Evolutionary conservation across 192 early-diverging fungal species (phyloP), one percentile per base, ranked within the genome.

Genomic region (Radiomyces spectabilis): DNA sequence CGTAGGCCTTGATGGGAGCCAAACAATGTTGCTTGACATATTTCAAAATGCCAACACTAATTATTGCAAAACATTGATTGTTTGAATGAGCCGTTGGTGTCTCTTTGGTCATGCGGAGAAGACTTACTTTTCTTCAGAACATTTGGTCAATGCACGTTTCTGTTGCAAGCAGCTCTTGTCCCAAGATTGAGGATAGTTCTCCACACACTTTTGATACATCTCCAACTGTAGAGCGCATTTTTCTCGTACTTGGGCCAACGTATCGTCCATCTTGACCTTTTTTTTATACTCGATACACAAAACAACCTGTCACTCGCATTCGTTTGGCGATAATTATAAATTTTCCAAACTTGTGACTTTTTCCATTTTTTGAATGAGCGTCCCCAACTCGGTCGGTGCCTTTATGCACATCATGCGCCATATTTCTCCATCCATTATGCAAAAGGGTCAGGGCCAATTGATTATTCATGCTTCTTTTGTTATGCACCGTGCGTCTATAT

Each of bases 61-160:
- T 41, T 19, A 39, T 19, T 4, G n/a, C n/a, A 40, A 18, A 22
- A 45, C 8, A 24, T 40, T 18, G 35, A 33, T 43, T 30, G 10
- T 18, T 15, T 51, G 26, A 59, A 34, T 21, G 19, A 12, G 35
- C 19, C 4, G n/a, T 12, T 8, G 19, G 25, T 46, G 10, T 12
- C 9, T 46, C 12, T 8, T 46, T 18, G 44, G 25, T 25, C 25
- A 18, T 16, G 4, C 30, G 2, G 1, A n/a, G 25, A 8, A 40
- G 19, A 40, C 22, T 22, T 75, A 80, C 78, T 81, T 77, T 54
- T 78, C 73, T 42, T 81, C 76, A 18, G 79, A 81, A 29, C 79
- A 81, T 57, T 72, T 71, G 6, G 79, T 77, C 6, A 81, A 56
- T 9, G 79, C 79, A 16, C 70, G 57, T 41, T 72, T 73, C 54